Conservation (phyloP, 345 rosid species). For the Aethionema arabicum region DNA sequence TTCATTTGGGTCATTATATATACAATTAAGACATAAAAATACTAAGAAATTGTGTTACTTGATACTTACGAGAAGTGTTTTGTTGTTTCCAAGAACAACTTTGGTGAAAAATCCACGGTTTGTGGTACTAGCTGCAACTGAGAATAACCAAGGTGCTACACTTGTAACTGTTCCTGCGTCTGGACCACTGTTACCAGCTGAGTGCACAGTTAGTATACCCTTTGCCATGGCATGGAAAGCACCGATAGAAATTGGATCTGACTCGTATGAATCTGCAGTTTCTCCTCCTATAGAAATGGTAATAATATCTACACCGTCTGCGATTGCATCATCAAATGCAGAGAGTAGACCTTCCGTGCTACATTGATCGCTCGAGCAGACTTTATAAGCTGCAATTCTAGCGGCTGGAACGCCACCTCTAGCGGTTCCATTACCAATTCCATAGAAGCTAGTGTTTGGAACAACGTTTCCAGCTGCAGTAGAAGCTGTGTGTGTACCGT, state of each 20-base stretch:
- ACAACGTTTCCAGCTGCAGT: conserved; percentile 45
- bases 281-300: conserved; percentile 24
- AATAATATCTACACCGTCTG: conserved; percentile 42
- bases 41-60: not conserved
- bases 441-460: conserved; percentile 28
- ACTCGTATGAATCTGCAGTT: fast-evolving
- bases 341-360: conserved; percentile 13
- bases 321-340: conserved; percentile 34
- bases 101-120: conserved; percentile 36
- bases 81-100: conserved; percentile 39
- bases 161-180: no score
- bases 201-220: no score
- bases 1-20: not conserved
- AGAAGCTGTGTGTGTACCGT: conserved; percentile 49
- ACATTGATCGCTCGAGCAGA: not conserved
- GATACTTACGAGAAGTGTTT: conserved; percentile 34
- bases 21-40: not conserved
- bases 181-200: no score
- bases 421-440: conserved; percentile 39
- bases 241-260: conserved; percentile 19
- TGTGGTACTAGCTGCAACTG: conserved; percentile 41
- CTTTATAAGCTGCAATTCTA: no score
- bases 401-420: conserved; percentile 35
- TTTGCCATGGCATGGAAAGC: no score
- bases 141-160: conserved; percentile 33